Evolutionary conservation across 2,329 filamentous ascomycete species (phyloP).

Genomic region (Xenoacremonium recifei): DNA sequence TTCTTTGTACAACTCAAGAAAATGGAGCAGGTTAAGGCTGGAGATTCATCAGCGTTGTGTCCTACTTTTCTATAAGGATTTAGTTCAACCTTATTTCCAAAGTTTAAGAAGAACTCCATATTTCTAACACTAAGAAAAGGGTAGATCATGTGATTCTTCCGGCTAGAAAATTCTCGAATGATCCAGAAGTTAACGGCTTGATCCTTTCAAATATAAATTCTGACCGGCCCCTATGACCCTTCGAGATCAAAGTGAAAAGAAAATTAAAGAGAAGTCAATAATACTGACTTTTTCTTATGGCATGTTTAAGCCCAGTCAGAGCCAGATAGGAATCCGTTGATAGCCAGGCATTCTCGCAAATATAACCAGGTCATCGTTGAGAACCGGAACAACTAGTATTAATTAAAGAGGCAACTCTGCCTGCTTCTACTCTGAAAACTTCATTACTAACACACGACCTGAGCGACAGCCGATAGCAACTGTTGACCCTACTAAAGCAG

Average conservation of each 20-base stretch:
- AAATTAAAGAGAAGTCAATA: slow-evolving; percentile 3
- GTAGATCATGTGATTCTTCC: neutral
- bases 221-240: neutral
- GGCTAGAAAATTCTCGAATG: neutral
- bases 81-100: too few species aligned
- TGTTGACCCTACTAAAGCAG: slow-evolving; percentile 3
- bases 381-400: slow-evolving; percentile 1
- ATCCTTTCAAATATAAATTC: slow-evolving; percentile 1
- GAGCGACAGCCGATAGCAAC: slow-evolving; percentile 9
- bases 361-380: slow-evolving; percentile 1
- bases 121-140: neutral
- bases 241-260: slow-evolving; percentile 1
- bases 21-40: neutral
- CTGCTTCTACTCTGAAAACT: slow-evolving; percentile 8
- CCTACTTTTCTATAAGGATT: neutral
- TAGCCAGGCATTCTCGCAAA: neutral
- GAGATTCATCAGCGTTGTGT: neutral
- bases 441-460: slow-evolving; percentile 11
- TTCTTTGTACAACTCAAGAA: too few species aligned
- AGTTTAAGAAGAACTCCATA: neutral
- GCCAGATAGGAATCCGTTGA: neutral
- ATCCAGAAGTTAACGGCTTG: slow-evolving; percentile 1
- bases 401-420: slow-evolving; percentile 5
- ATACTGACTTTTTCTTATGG: slow-evolving; percentile 1
- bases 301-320: neutral